phyloP scores from a whole-genome alignment of 352 stramenopile genomes.

The Pythium plurisporium region DNA sequence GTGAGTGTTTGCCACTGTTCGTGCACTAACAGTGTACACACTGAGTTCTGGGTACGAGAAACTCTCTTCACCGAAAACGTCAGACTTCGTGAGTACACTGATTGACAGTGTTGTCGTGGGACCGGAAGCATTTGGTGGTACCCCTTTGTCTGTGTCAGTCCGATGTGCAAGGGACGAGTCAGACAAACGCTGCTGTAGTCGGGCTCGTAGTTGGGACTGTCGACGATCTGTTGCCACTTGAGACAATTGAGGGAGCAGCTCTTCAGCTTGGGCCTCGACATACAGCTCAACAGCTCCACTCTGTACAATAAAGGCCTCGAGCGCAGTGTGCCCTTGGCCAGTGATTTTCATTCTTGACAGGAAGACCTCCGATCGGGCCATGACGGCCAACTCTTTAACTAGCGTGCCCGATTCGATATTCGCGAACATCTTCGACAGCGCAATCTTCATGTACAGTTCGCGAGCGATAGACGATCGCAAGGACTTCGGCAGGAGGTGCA shows the following conservation, averaged over 20 bases:
- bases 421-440: background rate
- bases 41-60: background rate
- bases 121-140: background rate
- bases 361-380: slow-evolving; percentile 47
- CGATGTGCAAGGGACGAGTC: background rate
- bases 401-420: no score
- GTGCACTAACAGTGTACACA: slow-evolving; percentile 7
- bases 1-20: background rate
- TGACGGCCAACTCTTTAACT: background rate
- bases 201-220: background rate
- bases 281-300: slow-evolving; percentile 43
- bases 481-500: slow-evolving; percentile 39
- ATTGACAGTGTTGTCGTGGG: slow-evolving; percentile 16
- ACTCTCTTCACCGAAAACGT: slow-evolving; percentile 55
- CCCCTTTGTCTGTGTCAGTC: background rate
- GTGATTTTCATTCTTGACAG: slow-evolving; percentile 41
- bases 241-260: background rate
- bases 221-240: background rate
- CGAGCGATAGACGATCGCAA: slow-evolving; percentile 23
- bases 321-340: slow-evolving; percentile 38
- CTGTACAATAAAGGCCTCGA: slow-evolving; percentile 51
- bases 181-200: background rate
- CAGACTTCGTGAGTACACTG: slow-evolving; percentile 35
- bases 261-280: background rate
- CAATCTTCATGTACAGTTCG: slow-evolving; percentile 36